Percentiles rank a stretch among this genome's conserved stretches.
phyloP scores from a whole-genome alignment of 257 asterid genomes.

The Ajuga chamaepitys region DNA sequence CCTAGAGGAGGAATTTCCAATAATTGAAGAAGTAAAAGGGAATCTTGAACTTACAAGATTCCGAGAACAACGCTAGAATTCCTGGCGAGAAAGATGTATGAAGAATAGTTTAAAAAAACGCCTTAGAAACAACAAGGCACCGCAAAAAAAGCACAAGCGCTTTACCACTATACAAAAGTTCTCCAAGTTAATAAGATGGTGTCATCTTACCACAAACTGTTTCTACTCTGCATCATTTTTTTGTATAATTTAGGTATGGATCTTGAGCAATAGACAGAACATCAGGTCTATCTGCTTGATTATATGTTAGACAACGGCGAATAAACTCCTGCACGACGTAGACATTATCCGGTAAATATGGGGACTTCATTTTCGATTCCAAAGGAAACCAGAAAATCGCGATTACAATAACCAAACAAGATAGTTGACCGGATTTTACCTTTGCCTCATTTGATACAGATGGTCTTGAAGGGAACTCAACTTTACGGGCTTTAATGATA shows the following conservation, averaged over 20 bases:
- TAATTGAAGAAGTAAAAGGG: no score
- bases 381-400: background rate
- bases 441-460: slow-evolving; percentile 89
- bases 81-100: no score
- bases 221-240: slow-evolving; percentile 44
- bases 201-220: background rate
- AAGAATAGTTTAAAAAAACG: no score
- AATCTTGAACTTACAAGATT: no score
- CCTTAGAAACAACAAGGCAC: background rate
- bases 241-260: slow-evolving; percentile 70
- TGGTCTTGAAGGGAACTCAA: slow-evolving; percentile 91
- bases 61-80: no score
- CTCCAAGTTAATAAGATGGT: slow-evolving; percentile 9
- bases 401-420: background rate
- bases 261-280: slow-evolving; percentile 80
- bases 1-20: no score
- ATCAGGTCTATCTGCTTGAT: slow-evolving; percentile 91
- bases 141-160: slow-evolving; percentile 14
- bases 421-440: slow-evolving; percentile 28
- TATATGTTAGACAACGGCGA: slow-evolving; percentile 85
- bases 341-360: background rate
- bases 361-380: background rate
- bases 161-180: slow-evolving; percentile 50
- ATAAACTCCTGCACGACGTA: slow-evolving; percentile 63
- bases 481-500: slow-evolving; percentile 87